Base-by-base conservation (phyloP, 352 stramenopile genomes). In the Pythium guiyangense region DNA sequence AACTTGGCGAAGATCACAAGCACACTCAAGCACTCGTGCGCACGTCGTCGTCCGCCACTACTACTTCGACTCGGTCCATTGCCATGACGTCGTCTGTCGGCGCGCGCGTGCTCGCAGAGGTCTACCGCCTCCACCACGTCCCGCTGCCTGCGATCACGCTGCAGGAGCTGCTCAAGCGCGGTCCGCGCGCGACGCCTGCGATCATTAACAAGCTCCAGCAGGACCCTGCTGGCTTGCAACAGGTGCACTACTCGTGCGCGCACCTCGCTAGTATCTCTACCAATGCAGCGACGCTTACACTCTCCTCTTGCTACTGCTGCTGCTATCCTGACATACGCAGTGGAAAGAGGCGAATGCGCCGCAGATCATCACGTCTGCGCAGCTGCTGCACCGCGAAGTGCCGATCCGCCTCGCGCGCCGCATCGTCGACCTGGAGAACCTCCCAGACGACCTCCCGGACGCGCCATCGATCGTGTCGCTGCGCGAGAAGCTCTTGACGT, bases 41-140 rank as follows among this genome's bases (percentile, higher is more conserved):
- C n/a, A n/a, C n/a, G n/a, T n/a, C n/a, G n/a, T n/a, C n/a, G n/a
- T n/a, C n/a, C n/a, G n/a, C n/a, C n/a, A n/a, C n/a, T n/a, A n/a
- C n/a, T n/a, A n/a, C n/a, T n/a, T n/a, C n/a, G n/a, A n/a, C n/a
- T n/a, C n/a, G n/a, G n/a, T n/a, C n/a, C n/a, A n/a, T n/a, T n/a
- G n/a, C n/a, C 29, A 66, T 66, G 64, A 44, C 60, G 8, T 77
- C 75, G 48, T 77, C 70, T 46, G 62, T 73, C 45, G 67, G 66
- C 46, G 67, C 78, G 47, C 86, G 86, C 59, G 78, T 91, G 46
- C 62, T 93, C 59, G 75, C 83, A 15, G 83, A 91, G 60, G 82
- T 93, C 51, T 91, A 93, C 62, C 83, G 83, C 64, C 70, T 86
- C 62, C 83, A 93, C 62, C 79, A 93, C 65, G 80, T 93, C 50